Base-by-base conservation (phyloP, 805 yeast species). In the fission yeast (Schizosaccharomyces pombe) region DNA sequence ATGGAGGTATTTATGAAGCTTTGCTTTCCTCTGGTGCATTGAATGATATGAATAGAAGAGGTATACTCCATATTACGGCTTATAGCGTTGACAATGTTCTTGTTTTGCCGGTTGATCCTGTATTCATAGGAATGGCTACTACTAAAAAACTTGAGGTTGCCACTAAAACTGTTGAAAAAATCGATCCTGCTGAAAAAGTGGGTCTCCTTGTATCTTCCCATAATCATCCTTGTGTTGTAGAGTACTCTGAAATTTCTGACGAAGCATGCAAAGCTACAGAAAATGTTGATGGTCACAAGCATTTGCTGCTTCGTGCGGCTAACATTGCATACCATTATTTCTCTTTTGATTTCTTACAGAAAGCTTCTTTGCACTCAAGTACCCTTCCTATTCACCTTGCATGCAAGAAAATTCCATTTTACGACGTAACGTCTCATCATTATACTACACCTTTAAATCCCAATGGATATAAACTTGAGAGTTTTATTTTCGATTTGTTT, bases 241-340 rank as follows among this genome's bases (percentile, higher is more conserved):
- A 91, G 67, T 91, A 91, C 68, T 81, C 93, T 40, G 99, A 91
- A 68, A 85, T 91, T 58, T 73, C 85, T 6, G 63, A 70, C 32
- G 87, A 82, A 59, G 72, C 87, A 62, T 68, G 67, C 29, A 91
- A 82, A 58, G 73, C 74, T 1, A 56, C 57, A n/a, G 63, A 67
- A 55, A 65, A 72, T 28, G 82, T 79, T 16, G 55, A 39, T 3
- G 47, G 53, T 11, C 22, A 56, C 14, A 55, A 56, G 14, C 70
- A 80, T 57, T 72, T 91, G 57, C 75, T 75, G 59, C 75, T 85
- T 60, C 76, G 97, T 60, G 95, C 97, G 3, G 99, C 95, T 28
- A 91, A 91, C 67, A 91, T 91, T 59, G 99, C 91, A 55, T 91
- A 91, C 65, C 98, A 91, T 68, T 91, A 87, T 68, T 91, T 89